Base-by-base conservation (phyloP, 768 basidiomycete genomes). In the Podaxis sp. region DNA sequence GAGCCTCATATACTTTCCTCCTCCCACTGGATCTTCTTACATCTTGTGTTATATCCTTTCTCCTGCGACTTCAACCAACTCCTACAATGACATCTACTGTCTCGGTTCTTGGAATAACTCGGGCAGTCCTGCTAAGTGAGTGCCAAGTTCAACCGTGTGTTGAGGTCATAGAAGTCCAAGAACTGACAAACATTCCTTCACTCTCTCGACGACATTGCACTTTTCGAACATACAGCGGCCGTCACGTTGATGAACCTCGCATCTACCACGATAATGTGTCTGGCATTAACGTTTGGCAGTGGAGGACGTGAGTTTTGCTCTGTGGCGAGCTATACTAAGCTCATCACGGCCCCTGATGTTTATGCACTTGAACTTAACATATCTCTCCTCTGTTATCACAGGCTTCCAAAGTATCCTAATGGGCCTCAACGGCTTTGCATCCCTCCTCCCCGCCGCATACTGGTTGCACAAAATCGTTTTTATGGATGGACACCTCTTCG, bases 391-490 rank as follows among this genome's bases (percentile, higher is more conserved):
- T 50, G 9, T 9, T 42, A 53, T 18, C 35, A 50, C 44, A 58
- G 57, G 47, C 28, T 60, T 60, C 18, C 40, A 60, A 44, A n/a
- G 10, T 50, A 23, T 53, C 21, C 11, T 53, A 21, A 42, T 60
- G 40, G 51, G 59, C 21, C 40, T 60, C 51, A 47, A 54, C 16
- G 42, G 50, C 11, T 53, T 53, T n/a, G 50, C 59, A 44, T 60
- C 37, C 11, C 40, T 53, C n/a, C 51, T 60, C 50, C 59, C 59
- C 14, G 51, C 51, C n/a, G 59, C 59, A 53, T 60, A 53, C 28
- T 60, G 48, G 57, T 44, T 51, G 5, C 57, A 59, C 40, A 59
- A 51, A 42, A 51, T 52, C 40, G 38, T 59, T 5, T 59, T 42
- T 25, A 11, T 40, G 14, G 50, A 46, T 27, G 37, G 52, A 25